These are phyloP conservation scores for Aspergillus chevalieri DNA, from an alignment of 2,329 filamentous ascomycete genomes.

Conservation along the genomic window DNA sequence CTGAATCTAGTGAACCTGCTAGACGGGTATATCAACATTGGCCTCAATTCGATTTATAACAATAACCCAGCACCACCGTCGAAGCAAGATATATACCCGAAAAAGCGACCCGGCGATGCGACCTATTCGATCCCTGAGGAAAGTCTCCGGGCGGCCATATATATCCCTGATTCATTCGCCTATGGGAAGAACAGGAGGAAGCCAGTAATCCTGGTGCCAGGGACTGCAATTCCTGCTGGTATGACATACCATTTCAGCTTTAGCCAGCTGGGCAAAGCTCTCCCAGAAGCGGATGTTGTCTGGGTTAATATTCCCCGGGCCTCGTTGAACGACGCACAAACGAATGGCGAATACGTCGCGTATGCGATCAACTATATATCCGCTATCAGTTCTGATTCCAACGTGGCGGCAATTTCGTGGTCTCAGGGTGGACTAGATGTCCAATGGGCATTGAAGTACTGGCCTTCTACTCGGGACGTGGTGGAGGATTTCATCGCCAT, in stretches of 20 bases:
- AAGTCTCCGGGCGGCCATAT: conserved; percentile 46
- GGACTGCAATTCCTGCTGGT: conserved; percentile 47
- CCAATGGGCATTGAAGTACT: conserved; percentile 56
- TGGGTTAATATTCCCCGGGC: conserved; percentile 52
- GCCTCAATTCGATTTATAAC: conserved; percentile 13
- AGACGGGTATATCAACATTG: conserved; percentile 10
- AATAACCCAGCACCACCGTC: conserved; percentile 4
- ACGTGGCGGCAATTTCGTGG: conserved; percentile 47
- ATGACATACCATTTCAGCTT: conserved; percentile 44
- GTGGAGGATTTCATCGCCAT: conserved; percentile 49
- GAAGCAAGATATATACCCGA: conserved; percentile 9
- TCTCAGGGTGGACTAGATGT: conserved; percentile 51
- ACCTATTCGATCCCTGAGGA: conserved; percentile 45
- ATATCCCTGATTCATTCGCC: conserved; percentile 46
- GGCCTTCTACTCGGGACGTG: conserved; percentile 43
- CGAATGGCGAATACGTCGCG: conserved; percentile 50
- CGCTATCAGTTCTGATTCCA: conserved; percentile 29
- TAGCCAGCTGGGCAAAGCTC: conserved; percentile 42
- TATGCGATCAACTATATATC: conserved; percentile 55
- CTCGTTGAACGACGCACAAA: conserved; percentile 45
- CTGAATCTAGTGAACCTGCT: conserved; percentile 8
- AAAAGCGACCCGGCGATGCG: conserved; percentile 35
- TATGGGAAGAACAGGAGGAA: conserved; percentile 35
- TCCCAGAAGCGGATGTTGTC: conserved; percentile 43
- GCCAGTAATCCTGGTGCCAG: conserved; percentile 50